phyloP scores from a whole-genome alignment of 148 eudicot genomes.

The Dysphania ambrosioides region DNA sequence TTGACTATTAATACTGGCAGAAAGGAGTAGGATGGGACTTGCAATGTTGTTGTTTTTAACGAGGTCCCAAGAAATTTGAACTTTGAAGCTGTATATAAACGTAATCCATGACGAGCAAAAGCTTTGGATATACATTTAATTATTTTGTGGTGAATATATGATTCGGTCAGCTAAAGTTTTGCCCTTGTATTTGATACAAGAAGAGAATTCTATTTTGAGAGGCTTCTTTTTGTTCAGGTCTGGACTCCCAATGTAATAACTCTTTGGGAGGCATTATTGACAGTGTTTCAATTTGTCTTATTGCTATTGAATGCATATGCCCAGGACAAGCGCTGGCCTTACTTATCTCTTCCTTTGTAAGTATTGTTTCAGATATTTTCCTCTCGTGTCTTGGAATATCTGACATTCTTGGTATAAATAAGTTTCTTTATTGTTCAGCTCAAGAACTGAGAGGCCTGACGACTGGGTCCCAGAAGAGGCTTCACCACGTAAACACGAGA shows the following conservation, averaged over 20 bases:
- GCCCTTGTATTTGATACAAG: not conserved
- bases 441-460: slow-evolving; percentile 64
- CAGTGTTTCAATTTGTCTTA: slow-evolving; percentile 76
- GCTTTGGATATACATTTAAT: not conserved
- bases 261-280: slow-evolving; percentile 68
- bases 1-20: no score
- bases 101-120: no score
- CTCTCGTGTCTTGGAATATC: not conserved
- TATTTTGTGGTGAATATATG: not conserved
- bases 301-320: slow-evolving; percentile 84
- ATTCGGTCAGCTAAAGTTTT: not conserved
- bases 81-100: no score
- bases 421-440: slow-evolving; percentile 34
- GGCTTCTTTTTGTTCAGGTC: slow-evolving; percentile 39
- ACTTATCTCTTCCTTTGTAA: slow-evolving; percentile 79
- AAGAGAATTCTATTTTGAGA: not conserved
- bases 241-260: slow-evolving; percentile 88
- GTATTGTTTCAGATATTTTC: slow-evolving; percentile 14
- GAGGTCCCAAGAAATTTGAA: no score
- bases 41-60: no score
- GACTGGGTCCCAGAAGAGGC: slow-evolving; percentile 88
- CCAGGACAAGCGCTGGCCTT: slow-evolving; percentile 92
- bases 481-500: slow-evolving; percentile 26
- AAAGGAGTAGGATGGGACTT: no score
- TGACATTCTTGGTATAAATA: not conserved